Evolutionary conservation across 2,329 filamentous ascomycete genomes (phyloP).

Genomic region (Calonectria leucothoes): DNA sequence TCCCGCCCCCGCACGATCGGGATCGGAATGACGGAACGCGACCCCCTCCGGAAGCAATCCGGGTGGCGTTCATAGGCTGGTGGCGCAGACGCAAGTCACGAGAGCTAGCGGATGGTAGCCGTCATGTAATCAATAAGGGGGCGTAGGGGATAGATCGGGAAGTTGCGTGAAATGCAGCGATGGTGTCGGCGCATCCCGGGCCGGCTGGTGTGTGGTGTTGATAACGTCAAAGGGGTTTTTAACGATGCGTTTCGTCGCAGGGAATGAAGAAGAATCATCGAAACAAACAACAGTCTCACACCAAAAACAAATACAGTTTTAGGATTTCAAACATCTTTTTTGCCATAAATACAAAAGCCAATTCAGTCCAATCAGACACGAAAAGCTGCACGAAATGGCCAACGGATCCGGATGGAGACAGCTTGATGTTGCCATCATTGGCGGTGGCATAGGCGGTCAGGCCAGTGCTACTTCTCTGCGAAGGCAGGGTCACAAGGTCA

Average conservation of each 20-base stretch:
- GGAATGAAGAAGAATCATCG: not conserved
- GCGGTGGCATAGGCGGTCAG: conserved; percentile 64
- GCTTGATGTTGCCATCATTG: conserved; percentile 41
- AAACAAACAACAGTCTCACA: too few species aligned
- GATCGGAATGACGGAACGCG: not conserved
- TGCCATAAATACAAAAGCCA: not conserved
- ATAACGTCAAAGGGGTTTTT: not conserved
- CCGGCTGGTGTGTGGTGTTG: not conserved
- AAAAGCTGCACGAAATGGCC: not conserved
- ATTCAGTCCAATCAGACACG: not conserved
- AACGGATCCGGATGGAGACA: not conserved
- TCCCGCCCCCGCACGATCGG: not conserved
- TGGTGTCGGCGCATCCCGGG: not conserved
- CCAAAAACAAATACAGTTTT: not conserved
- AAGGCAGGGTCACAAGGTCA: conserved; percentile 61
- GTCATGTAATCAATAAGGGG: not conserved
- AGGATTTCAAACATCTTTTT: not conserved
- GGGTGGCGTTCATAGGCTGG: not conserved
- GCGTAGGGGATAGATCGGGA: not conserved
- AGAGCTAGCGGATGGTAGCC: not conserved
- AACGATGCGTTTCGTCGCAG: not conserved
- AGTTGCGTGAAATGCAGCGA: not conserved
- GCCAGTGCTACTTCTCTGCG: conserved; percentile 64
- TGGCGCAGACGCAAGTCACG: not conserved
- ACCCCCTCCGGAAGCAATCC: not conserved